Base-by-base conservation (phyloP, 2,329 filamentous ascomycete species). In the Botrytis fabae region DNA sequence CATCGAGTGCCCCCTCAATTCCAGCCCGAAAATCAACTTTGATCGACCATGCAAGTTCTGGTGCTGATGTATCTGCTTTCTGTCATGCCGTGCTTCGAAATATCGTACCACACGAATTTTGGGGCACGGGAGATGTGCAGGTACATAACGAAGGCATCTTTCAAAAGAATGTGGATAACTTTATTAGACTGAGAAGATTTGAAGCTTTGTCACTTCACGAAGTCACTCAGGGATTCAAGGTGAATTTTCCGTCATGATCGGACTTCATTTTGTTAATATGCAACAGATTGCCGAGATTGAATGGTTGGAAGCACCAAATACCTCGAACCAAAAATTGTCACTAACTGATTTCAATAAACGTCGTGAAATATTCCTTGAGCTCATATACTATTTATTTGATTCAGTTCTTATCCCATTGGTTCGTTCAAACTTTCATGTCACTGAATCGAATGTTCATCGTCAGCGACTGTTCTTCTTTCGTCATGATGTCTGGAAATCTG, bases 321-420 rank as follows among this genome's bases (percentile, higher is more conserved):
- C 86, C 1, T 77, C 80, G 22, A 81, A 80, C 3, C 79, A 81
- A 16, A 95, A 91, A 71, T 84, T 92, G 68, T 92, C 92, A 74
- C 85, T 86, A 74, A 90, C 91, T 0, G 95, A 98, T 79, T 85
- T 88, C 44, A 83, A 84, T 10, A 98, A 98, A 81, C 90, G 95
- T 18, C 85, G 84, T 40, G 93, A 98, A 79, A 86, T 98, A 0
- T 88, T 98, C 66, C 83, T 90, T 70, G 96, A 99, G 81, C 90
- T 98, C 73, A 79, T 98, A 10, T 98, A 98, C 83, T 99, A 95
- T 80, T 77, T 97, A 6, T 96, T 99, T 78, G 96, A 99, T 82
- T 98, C 95, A 0, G 86, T 98, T 35, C 80, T 99, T 72, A 92
- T 98, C 78, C 95, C 96, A 16, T 86, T 99, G 12, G 88, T 98